Base-by-base conservation (phyloP, 1,139 yeast genomes). In the Hansenula sp. region DNA sequence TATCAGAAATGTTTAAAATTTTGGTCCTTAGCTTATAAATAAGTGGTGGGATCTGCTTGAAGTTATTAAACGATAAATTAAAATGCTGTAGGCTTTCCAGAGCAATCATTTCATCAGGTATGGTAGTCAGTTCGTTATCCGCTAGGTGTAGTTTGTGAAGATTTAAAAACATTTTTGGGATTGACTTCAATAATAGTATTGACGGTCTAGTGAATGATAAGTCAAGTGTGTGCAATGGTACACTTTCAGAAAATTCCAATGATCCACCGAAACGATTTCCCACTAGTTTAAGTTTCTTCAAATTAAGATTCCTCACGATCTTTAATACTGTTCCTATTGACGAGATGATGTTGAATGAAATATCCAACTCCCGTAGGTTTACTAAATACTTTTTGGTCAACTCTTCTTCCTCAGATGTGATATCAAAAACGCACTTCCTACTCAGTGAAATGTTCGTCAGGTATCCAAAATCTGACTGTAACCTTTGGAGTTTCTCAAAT, bases 341-440 rank as follows among this genome's bases (percentile, higher is more conserved):
- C 9, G 60, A 59, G 17, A 87, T 60, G 41, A 88, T 63, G 56
- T 88, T 87, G 55, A 62, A 75, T 19, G 91, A 75, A 38, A 90
- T 53, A 55, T 86, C 93, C 36, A 90, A 64, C 30, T 67, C 63
- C 33, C 52, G 55, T 34, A 77, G 61, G 44, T 60, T 58, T 13
- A 15, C 32, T 36, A 46, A 41, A 33, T 33, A 41, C 5, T 36
- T 37, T 30, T 17, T 27, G 2, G 40, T 19, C 4, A 49, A 13
- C 10, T 33, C 27, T 11, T 18, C 28, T 7, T 38, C 35, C 2
- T 44, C 46, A 15, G 38, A 36, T 13, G 47, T 31, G 31, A 57
- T 48, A 16, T 62, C 42, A 45, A 46, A 35, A 8, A 78, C 60
- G 11, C 57, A 42, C 47, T 70, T 63, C 35, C 69, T 61, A 39